Evolutionary conservation across 768 basidiomycete genomes (phyloP), one percentile per base, ranked within the genome.

Genomic region (Amanita subjunquillea): DNA sequence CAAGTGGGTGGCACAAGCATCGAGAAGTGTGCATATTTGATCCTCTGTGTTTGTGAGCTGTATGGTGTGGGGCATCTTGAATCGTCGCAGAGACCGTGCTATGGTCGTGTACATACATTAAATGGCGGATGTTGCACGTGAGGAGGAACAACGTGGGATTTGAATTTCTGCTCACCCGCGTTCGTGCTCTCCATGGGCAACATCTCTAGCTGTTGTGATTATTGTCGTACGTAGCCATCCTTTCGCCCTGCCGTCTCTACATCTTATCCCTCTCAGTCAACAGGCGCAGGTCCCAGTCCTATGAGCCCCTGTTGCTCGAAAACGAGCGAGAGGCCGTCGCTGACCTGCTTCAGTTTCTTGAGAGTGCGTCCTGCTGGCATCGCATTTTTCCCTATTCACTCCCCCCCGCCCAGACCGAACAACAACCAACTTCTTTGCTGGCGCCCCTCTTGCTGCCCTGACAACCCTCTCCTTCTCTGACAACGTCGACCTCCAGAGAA

Each of bases 381-480:
- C 8, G 39, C 17, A 9, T 56, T 42, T 30, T 36, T 46, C 43
- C 10, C 42, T 39, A 40, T 34, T 39, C 36, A 34, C 38, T 23
- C 38, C 51, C 7, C 41, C 27, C 36, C 53, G 40, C 25, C n/a
- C 66, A 95, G 95, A 99, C 78, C 91, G 96, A 59, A 86, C 89
- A 2, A 93, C 91, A 6, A 98, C 96, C 70, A 97, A 99, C 73
- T 99, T 99, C 79, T 99, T 98, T 74, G 77, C 80, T 48, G 96
- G 95, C 51, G 82, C 85, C 15, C 95, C 96, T 17, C 83, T 99
- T 54, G 77, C 85, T 49, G 93, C 96, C 37, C 74, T 99, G 53
- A 97, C 95, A 10, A 98, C 92, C 48, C 86, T 99, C 56, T 95
- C 93, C 22, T 99, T 97, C 74, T 93, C 90, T 20, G 96, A 98